phyloP scores from a whole-genome alignment of 371 early-diverging fungal species.

The Capillidium rhysosporum region DNA sequence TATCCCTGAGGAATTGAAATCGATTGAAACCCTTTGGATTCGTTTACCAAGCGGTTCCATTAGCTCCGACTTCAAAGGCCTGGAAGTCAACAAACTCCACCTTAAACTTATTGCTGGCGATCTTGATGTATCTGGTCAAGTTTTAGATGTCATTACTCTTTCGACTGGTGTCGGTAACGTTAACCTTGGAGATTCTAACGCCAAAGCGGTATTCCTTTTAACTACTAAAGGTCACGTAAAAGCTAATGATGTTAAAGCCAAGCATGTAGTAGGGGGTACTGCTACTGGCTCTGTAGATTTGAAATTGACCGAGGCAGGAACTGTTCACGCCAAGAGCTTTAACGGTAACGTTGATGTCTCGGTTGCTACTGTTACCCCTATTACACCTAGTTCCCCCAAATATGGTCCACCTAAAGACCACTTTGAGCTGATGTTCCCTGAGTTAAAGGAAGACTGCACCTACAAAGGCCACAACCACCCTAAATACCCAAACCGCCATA shows the following conservation, averaged over 20 bases:
- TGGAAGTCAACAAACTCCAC: background rate
- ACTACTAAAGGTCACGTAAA: background rate
- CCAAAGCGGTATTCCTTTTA: background rate
- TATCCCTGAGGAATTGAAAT: slow-evolving; percentile 1
- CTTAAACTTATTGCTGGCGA: background rate
- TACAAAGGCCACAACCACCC: no score
- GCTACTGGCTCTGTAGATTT: background rate
- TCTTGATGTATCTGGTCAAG: background rate
- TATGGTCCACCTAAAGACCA: background rate
- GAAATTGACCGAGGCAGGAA: background rate
- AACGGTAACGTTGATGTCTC: slow-evolving; percentile 1
- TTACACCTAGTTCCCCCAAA: background rate
- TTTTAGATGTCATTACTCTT: background rate
- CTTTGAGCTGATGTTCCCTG: background rate
- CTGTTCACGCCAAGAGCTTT: background rate
- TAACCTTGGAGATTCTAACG: background rate
- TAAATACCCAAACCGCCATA: no score
- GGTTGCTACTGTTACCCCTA: background rate
- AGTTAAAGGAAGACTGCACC: no score
- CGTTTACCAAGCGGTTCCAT: background rate
- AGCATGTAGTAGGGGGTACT: background rate
- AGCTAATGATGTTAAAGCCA: background rate
- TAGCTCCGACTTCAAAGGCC: background rate
- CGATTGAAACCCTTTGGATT: background rate
- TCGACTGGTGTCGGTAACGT: background rate